Conservation (phyloP, 805 yeast genomes). For the Grigorovia transvaalensis region DNA sequence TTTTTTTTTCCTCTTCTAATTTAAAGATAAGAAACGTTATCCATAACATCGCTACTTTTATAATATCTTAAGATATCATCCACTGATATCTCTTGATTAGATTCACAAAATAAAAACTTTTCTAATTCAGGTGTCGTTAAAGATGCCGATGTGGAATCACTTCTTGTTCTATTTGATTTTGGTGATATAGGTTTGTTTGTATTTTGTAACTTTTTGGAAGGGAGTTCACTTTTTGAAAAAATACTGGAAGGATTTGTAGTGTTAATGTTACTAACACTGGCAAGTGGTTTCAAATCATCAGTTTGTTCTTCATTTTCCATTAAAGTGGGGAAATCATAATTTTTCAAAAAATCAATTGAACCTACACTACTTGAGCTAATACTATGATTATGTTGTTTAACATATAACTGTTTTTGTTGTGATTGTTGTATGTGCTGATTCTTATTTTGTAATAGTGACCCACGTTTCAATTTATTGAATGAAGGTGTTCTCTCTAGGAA, state of each 20-base stretch:
- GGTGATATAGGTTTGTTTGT: not conserved
- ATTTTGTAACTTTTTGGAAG: not conserved
- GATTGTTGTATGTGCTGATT: not conserved
- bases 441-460: not conserved
- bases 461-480: not conserved
- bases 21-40: constrained; percentile 5
- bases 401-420: not conserved
- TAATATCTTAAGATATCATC: constrained; percentile 26
- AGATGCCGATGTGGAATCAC: not conserved
- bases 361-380: constrained; percentile 10
- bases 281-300: constrained; percentile 4
- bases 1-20: not conserved
- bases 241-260: not conserved
- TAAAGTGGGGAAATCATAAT: constrained; percentile 24
- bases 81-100: constrained; percentile 14
- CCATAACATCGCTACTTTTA: constrained; percentile 17
- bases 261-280: not conserved
- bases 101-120: constrained; percentile 12
- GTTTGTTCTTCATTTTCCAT: constrained; percentile 15
- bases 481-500: constrained; percentile 9
- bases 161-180: constrained; percentile 1
- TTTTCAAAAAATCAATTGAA: constrained; percentile 18
- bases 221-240: not conserved
- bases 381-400: not conserved
- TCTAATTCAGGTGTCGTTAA: constrained; percentile 18